Evolutionary conservation across 148 eudicot species (phyloP), one percentile per base, ranked within the genome.

Genomic region (Amaranthus cruentus): DNA sequence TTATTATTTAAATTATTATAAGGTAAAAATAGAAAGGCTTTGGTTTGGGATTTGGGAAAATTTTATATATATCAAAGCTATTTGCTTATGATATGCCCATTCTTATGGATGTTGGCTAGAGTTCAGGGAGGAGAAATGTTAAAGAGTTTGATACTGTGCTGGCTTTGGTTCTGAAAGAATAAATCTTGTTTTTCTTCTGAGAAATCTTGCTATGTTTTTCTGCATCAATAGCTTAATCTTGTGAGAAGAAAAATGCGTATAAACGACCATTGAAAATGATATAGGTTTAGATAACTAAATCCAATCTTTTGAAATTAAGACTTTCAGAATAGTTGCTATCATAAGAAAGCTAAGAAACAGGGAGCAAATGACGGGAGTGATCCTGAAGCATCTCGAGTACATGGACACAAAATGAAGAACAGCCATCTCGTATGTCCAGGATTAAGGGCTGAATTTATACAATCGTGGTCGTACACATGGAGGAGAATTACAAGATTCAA

Each of bases 21-120:
- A 65, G 61, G 46, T 7, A 3, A 66, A 42, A 53, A 28, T 28
- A 28, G 38, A 28, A 28, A 28, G 38, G 46, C 56, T 54, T 62
- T 59, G 63, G 58, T 63, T 54, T 78, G 68, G 55, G 77, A 46
- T 73, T 78, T 68, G 46, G 57, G 55, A 44, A 52, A 47, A 47
- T 7, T 43, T 65, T 18, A 66, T 67, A 38, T 44, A 38, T 44
- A 66, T 46, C 66, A 75, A 52, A 54, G 70, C 66, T 66, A 46
- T 60, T 57, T 49, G 70, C 51, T 55, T 62, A 47, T 71, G 57
- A 72, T 56, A 66, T 60, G 59, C 62, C 72, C 76, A 50, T 72
- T 76, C 8, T 57, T 48, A 62, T 55, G 46, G 55, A 75, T 68
- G 60, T 52, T 53, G 9, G 67, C 44, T 66, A 46, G 21, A 60